Conservation (phyloP, 257 asterid genomes). For the Petunia axillaris region DNA sequence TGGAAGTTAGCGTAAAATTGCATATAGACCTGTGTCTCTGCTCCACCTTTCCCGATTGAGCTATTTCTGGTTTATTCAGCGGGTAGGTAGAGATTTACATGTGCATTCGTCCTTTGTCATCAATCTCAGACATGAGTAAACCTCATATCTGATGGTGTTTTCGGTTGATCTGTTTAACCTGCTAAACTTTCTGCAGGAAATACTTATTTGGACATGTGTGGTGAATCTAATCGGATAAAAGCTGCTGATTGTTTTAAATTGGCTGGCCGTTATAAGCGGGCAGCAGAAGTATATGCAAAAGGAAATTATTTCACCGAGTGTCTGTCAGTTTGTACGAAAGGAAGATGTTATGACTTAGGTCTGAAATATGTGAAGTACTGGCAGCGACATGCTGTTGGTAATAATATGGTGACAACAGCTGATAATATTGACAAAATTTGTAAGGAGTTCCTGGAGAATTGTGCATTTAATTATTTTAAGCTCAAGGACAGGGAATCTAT, state of each 20-base stretch:
- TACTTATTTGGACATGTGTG: slow-evolving; percentile 54
- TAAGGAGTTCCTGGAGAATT: slow-evolving; percentile 51
- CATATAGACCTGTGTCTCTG: not conserved
- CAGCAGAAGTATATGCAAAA: slow-evolving; percentile 51
- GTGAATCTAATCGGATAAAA: slow-evolving; percentile 32
- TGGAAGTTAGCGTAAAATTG: not conserved
- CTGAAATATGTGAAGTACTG: slow-evolving; percentile 49
- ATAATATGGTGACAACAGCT: slow-evolving; percentile 5
- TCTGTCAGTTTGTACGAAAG: slow-evolving; percentile 49
- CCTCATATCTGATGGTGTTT: not conserved
- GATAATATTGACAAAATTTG: slow-evolving; percentile 38
- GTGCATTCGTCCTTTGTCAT: not conserved
- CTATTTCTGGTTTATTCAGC: slow-evolving; percentile 15
- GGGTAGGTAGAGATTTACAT: not conserved
- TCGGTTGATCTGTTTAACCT: not conserved
- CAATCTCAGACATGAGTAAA: not conserved
- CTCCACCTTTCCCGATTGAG: not conserved
- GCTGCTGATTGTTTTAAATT: slow-evolving; percentile 61
- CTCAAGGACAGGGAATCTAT: slow-evolving; percentile 41
- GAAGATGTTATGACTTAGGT: slow-evolving; percentile 47
- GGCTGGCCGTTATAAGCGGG: slow-evolving; percentile 46
- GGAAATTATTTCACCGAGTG: slow-evolving; percentile 53
- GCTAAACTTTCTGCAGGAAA: slow-evolving; percentile 41
- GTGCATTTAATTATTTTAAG: slow-evolving; percentile 42
- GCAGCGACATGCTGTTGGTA: slow-evolving; percentile 39